phyloP scores from a whole-genome alignment of 306 rosid species.

The Fragaria vesca region DNA sequence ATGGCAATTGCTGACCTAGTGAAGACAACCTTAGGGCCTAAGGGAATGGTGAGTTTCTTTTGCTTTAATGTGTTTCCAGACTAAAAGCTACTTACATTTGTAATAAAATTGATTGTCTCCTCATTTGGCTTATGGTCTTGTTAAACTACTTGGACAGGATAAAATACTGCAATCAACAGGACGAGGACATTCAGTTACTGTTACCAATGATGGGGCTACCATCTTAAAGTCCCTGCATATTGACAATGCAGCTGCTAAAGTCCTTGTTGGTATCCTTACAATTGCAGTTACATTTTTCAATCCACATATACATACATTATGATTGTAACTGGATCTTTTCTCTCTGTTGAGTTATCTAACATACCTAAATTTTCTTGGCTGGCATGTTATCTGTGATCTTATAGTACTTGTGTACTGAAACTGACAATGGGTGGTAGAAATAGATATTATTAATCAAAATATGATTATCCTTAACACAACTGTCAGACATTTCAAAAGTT shows the following conservation, averaged over 20 bases:
- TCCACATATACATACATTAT: not conserved
- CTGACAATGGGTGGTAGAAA: not conserved
- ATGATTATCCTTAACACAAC: conserved; percentile 47
- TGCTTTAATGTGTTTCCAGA: not conserved
- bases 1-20: conserved; percentile 97
- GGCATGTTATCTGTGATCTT: not conserved
- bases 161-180: conserved; percentile 97
- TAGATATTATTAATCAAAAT: not conserved
- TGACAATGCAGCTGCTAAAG: conserved; percentile 99
- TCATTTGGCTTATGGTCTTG: conserved; percentile 1
- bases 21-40: conserved; percentile 94
- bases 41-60: conserved; percentile 73
- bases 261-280: conserved; percentile 92
- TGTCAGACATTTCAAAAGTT: conserved; percentile 88
- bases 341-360: not conserved
- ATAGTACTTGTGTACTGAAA: not conserved
- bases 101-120: not conserved
- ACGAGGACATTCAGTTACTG: conserved; percentile 79
- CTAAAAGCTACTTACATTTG: not conserved
- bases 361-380: not conserved
- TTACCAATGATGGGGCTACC: conserved; percentile 97
- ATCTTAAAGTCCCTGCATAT: conserved; percentile 93
- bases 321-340: not conserved
- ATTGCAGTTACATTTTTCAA: not conserved
- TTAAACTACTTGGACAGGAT: conserved; percentile 52